Evolutionary conservation across 208 protist species (phyloP).

Genomic region (Porcisia hertigi): DNA sequence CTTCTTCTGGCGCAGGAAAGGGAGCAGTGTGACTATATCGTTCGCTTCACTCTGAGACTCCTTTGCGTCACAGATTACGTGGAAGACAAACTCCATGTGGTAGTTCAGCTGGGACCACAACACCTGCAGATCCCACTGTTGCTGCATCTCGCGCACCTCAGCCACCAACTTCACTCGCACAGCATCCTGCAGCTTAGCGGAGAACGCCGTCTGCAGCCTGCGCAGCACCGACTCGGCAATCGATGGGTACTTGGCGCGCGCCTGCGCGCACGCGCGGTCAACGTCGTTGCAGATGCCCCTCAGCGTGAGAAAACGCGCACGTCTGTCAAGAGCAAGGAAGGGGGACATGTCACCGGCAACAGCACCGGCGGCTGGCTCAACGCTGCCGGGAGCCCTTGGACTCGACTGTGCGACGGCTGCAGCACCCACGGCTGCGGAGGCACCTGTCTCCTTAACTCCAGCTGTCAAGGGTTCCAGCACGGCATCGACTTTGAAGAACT

Average conservation of each 20-base stretch:
- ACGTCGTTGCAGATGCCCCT: constrained; percentile 12
- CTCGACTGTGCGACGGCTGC: not conserved
- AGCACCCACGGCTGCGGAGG: not conserved
- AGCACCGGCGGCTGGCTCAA: not conserved
- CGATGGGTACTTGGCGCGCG: constrained; percentile 17
- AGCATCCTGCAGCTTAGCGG: constrained; percentile 24
- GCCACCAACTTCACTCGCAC: constrained; percentile 46
- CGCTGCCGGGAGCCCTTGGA: not conserved
- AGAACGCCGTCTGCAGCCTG: constrained; percentile 13
- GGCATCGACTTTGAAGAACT: constrained; percentile 26
- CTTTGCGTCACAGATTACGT: constrained; percentile 75
- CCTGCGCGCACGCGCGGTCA: constrained; percentile 10
- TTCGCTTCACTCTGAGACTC: constrained; percentile 59
- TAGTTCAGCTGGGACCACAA: constrained; percentile 86
- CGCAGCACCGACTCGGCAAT: constrained; percentile 7
- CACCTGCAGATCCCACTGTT: constrained; percentile 75
- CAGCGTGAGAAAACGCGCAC: constrained; percentile 19
- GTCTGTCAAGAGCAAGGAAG: not conserved
- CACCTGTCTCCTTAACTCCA: not conserved
- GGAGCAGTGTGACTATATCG: constrained; percentile 59
- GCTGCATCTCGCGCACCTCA: constrained; percentile 54
- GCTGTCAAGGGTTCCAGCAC: constrained; percentile 13
- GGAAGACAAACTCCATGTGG: constrained; percentile 78
- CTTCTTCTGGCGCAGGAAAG: constrained; percentile 68
- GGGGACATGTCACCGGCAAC: constrained; percentile 5